Evolutionary conservation across 371 early-diverging fungal genomes (phyloP).

Genomic region (Blakeslea trispora): DNA sequence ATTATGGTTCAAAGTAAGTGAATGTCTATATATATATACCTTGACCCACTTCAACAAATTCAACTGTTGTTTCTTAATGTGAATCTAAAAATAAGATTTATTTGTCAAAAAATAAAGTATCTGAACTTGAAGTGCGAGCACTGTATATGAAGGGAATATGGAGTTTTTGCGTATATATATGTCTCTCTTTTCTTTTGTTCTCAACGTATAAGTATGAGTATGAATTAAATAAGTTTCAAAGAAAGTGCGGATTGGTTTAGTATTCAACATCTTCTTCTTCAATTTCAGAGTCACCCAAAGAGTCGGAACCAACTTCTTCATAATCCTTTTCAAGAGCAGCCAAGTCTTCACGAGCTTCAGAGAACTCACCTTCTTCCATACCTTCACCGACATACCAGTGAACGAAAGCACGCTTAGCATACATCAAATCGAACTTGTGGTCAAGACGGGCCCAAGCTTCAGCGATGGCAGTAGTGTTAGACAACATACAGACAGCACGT

Average conservation of each 20-base stretch:
- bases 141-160: too few relatives aligned
- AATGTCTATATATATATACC: too few relatives aligned
- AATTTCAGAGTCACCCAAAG: constrained; percentile 50
- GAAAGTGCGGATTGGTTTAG: neutral
- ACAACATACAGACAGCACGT: constrained; percentile 91
- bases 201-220: too few relatives aligned
- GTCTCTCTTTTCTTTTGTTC: too few relatives aligned
- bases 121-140: too few relatives aligned
- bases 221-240: too few relatives aligned
- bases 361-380: constrained; percentile 90
- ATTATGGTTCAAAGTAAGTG: too few relatives aligned
- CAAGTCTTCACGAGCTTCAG: constrained; percentile 99
- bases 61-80: too few relatives aligned
- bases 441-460: constrained; percentile 93
- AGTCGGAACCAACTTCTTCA: constrained; percentile 93
- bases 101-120: too few relatives aligned
- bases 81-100: too few relatives aligned
- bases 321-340: constrained; percentile 99
- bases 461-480: constrained; percentile 94
- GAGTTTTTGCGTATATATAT: too few relatives aligned
- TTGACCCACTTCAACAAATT: too few relatives aligned
- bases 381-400: constrained; percentile 98
- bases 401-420: constrained; percentile 94
- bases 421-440: constrained; percentile 94
- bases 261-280: constrained; percentile 48